A percentile compares a stretch with the other conserved stretches of the same genome.
phyloP scores from a whole-genome alignment of 164 flowering plant genomes.

The Tetracentron sinense region DNA sequence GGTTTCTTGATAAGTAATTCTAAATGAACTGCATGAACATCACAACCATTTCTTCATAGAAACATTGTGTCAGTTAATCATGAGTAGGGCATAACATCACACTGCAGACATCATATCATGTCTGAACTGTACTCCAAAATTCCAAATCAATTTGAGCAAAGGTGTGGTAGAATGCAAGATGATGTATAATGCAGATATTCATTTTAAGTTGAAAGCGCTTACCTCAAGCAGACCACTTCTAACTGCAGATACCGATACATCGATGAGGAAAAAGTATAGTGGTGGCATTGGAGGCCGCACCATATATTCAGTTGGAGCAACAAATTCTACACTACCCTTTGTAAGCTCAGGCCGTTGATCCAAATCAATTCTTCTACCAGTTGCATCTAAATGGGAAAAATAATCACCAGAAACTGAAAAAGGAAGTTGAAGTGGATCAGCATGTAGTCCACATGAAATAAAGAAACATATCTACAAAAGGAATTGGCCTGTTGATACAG shows the following conservation, averaged over 20 bases:
- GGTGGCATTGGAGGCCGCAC: slow-evolving; percentile 99
- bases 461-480: neutral
- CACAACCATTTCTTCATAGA: neutral
- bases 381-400: slow-evolving; percentile 78
- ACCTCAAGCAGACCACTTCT: slow-evolving; percentile 99
- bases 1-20: too few relatives aligned
- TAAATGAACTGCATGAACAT: neutral
- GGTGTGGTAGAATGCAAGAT: too few relatives aligned
- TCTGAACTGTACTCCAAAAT: too few relatives aligned
- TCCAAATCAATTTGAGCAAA: too few relatives aligned
- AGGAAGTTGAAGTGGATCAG: slow-evolving; percentile 15
- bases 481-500: neutral
- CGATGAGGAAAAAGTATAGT: slow-evolving; percentile 88
- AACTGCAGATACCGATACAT: slow-evolving; percentile 82
- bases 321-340: slow-evolving; percentile 83
- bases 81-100: too few relatives aligned
- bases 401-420: slow-evolving; percentile 85
- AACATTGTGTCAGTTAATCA: too few relatives aligned
- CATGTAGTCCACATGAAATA: neutral
- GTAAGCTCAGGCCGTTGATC: slow-evolving; percentile 90
- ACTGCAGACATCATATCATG: too few relatives aligned
- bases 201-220: slow-evolving; percentile 19
- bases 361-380: slow-evolving; percentile 75
- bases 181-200: neutral
- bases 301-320: slow-evolving; percentile 99